Percentiles rank a stretch among this genome's conserved stretches.
These are phyloP conservation scores for Talaromyces trachyspermus DNA, from an alignment of 495 filamentous ascomycete genomes.

Conservation along the genomic window DNA sequence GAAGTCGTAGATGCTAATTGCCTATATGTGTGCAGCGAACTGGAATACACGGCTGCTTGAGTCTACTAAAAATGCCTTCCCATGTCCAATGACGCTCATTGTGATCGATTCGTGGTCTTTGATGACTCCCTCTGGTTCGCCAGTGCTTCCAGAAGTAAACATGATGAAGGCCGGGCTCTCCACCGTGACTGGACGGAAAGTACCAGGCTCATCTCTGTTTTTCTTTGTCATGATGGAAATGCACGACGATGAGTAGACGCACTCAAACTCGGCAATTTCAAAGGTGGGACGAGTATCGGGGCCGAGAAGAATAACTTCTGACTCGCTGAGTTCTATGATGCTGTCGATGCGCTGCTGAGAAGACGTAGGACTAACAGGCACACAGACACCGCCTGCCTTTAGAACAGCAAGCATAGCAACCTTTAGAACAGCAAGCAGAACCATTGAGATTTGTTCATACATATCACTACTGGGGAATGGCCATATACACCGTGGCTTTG, in stretches of 20 bases:
- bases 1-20: not conserved
- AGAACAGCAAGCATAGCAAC: conserved; percentile 39
- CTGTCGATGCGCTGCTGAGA: conserved; percentile 22
- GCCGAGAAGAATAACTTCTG: no score
- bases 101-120: conserved; percentile 42
- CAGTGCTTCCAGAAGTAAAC: conserved; percentile 50
- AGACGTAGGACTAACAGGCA: conserved; percentile 31
- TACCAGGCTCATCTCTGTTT: conserved; percentile 36
- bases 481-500: no score
- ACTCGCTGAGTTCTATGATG: conserved; percentile 4
- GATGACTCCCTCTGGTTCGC: conserved; percentile 62
- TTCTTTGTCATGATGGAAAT: no score
- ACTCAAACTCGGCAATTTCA: no score
- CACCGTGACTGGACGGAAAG: conserved; percentile 40
- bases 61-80: conserved; percentile 3
- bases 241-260: no score
- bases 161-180: conserved; percentile 36
- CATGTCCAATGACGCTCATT: not conserved
- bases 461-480: no score
- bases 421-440: no score
- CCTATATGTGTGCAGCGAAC: not conserved
- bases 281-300: no score
- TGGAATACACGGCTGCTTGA: not conserved
- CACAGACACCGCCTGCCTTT: conserved; percentile 36
- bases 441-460: no score